phyloP scores from a whole-genome alignment of 352 stramenopile genomes.

The Globisporangium orthogonon region DNA sequence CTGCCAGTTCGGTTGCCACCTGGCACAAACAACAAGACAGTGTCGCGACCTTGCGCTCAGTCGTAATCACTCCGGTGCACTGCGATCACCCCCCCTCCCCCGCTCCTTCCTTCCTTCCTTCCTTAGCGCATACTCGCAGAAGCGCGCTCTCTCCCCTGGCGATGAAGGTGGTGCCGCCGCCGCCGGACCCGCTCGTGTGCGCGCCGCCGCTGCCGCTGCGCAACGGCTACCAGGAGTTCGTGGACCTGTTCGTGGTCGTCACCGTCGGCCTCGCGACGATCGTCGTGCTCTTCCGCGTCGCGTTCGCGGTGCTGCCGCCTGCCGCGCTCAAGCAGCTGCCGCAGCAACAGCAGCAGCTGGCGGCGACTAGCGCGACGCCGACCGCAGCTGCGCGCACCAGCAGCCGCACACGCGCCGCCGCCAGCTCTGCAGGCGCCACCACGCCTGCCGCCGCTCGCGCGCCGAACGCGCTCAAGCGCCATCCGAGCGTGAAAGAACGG shows the following conservation, averaged over 20 bases:
- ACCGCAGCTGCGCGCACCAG: not conserved
- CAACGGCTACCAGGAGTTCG: slow-evolving; percentile 28
- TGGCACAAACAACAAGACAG: too few relatives aligned
- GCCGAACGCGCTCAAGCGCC: slow-evolving; percentile 16
- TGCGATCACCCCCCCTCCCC: not conserved
- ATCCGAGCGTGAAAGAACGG: slow-evolving; percentile 47
- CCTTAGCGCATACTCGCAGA: not conserved
- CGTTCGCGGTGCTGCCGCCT: slow-evolving; percentile 44
- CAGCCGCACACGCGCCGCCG: slow-evolving; percentile 3
- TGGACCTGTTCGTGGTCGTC: slow-evolving; percentile 63
- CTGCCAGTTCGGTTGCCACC: too few relatives aligned
- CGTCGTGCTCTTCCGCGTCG: slow-evolving; percentile 57
- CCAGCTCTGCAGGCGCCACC: not conserved
- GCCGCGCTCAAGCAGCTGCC: not conserved
- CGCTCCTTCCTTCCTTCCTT: not conserved
- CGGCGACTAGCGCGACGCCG: not conserved
- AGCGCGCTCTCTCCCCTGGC: not conserved
- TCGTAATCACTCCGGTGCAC: not conserved
- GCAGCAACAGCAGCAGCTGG: not conserved
- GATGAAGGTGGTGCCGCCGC: not conserved
- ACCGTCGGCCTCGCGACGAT: slow-evolving; percentile 54
- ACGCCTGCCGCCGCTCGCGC: not conserved
- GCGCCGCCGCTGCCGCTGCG: slow-evolving; percentile 1
- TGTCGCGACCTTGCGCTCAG: not conserved
- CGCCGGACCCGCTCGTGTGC: not conserved